Conservation (phyloP, 352 stramenopile species). For the Pythium vanterpoolii region DNA sequence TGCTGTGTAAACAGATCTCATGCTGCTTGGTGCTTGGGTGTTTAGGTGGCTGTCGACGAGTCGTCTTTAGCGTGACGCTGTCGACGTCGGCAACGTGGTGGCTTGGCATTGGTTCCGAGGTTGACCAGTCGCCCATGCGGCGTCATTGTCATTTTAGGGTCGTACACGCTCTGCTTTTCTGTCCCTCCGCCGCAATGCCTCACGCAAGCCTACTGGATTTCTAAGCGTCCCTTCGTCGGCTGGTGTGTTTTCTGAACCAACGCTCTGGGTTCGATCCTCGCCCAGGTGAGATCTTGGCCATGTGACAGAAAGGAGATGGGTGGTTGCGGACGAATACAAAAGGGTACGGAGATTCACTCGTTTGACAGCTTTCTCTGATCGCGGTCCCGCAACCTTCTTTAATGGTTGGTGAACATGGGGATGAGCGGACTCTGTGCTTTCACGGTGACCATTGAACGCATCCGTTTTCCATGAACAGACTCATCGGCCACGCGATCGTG, state of each 20-base stretch:
- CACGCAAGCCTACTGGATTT: background rate
- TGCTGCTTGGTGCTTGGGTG: slow-evolving; percentile 15
- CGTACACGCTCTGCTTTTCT: background rate
- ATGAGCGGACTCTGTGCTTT: no score
- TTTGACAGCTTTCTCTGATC: background rate
- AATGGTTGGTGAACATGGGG: no score
- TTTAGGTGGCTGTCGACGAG: background rate
- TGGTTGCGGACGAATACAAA: background rate
- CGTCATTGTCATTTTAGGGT: no score
- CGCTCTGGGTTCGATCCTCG: background rate
- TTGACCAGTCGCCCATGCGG: background rate
- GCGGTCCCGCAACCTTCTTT: no score
- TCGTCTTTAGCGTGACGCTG: slow-evolving; percentile 1
- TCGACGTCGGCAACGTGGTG: slow-evolving; percentile 2
- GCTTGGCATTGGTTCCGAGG: background rate
- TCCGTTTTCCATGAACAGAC: no score
- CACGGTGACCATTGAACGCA: no score
- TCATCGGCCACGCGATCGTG: no score
- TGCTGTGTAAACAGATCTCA: no score
- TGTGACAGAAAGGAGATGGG: slow-evolving; percentile 1
- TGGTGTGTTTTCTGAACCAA: slow-evolving; percentile 14
- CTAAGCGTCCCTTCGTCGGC: background rate
- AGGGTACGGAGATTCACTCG: background rate
- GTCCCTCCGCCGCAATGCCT: slow-evolving; percentile 5
- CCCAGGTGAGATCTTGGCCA: slow-evolving; percentile 4